phyloP scores from a whole-genome alignment of 225 moss, liverwort and hornwort species.

The Pseudisothecium myosuroides region DNA sequence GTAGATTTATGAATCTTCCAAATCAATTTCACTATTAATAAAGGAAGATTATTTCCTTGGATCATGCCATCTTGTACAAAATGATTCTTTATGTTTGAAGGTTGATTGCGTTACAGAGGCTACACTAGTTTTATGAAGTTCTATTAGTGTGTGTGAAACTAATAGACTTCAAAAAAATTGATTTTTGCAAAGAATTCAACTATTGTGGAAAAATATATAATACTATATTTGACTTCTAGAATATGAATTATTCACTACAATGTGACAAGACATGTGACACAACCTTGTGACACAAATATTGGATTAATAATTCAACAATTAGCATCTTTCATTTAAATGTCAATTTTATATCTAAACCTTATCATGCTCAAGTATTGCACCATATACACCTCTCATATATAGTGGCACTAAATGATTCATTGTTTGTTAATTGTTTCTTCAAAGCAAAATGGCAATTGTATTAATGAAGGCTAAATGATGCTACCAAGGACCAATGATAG shows the following conservation, averaged over 20 bases:
- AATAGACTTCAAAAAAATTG: neutral
- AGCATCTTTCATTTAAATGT: no score
- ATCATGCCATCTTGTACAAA: neutral
- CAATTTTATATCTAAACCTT: no score
- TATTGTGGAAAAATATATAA: neutral
- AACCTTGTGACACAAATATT: neutral
- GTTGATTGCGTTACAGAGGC: neutral
- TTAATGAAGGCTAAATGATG: neutral
- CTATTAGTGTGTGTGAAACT: neutral
- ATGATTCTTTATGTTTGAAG: neutral
- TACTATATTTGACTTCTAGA: neutral
- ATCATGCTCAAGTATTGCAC: neutral
- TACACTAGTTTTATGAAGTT: neutral
- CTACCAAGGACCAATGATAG: neutral
- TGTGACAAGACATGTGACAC: neutral
- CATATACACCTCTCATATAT: neutral
- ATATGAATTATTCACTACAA: neutral
- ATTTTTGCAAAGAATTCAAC: neutral
- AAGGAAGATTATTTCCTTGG: neutral
- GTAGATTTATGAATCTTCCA: neutral
- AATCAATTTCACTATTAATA: neutral
- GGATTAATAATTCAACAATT: neutral
- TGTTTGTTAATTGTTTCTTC: neutral
- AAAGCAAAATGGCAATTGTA: neutral
- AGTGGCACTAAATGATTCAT: neutral